Evolutionary conservation across 129 eudicot species (phyloP), one percentile per base, ranked within the genome.

Genomic region (Escallonia rubra): DNA sequence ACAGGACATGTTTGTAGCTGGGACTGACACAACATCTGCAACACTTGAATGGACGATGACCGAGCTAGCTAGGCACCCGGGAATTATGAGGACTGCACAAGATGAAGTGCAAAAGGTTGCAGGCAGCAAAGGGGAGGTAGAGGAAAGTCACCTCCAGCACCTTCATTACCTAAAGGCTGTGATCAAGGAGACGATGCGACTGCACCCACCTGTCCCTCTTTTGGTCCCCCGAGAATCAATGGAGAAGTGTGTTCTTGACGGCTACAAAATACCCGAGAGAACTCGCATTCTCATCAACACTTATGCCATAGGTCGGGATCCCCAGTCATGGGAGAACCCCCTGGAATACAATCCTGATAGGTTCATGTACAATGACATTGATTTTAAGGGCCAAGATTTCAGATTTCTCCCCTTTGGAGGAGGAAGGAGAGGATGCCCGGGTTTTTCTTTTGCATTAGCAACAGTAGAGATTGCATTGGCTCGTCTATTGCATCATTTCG

Each of bases 1-100:
- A 59, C 80, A 83, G 85, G 89, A 83, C 76, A 83, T 83, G 82
- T 83, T 83, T 66, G 82, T 80, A 52, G 89, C 82, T 43, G 89
- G 89, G 34, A 80, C 89, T 4, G 85, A 83, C 54, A 83, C 89
- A 39, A 42, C 78, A 42, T 57, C 82, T 6, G 63, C 89, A 48
- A 76, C 85, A 11, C 61, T 80, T 41, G 85, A 79, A 73, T 83
- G 89, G 85, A 63, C 68, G 4, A 84, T 84, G 89, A 73, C 89
- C 5, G 81, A 80, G 54, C 70, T 84, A 60, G 73, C 67, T 9
- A 69, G 76, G 60, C 78, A 80, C 74, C 81, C 89, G 16, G 13
- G 13, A 47, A 80, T 68, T 3, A 46, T 84, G 70, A 70, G 70
- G 73, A 80, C 50, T 44, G 83, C 80, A 70, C 89, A 84, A 73